A percentile compares a stretch with the other conserved stretches of the same genome.
Conservation (phyloP, 2,329 filamentous ascomycete genomes). For the Colletotrichum orbiculare region DNA sequence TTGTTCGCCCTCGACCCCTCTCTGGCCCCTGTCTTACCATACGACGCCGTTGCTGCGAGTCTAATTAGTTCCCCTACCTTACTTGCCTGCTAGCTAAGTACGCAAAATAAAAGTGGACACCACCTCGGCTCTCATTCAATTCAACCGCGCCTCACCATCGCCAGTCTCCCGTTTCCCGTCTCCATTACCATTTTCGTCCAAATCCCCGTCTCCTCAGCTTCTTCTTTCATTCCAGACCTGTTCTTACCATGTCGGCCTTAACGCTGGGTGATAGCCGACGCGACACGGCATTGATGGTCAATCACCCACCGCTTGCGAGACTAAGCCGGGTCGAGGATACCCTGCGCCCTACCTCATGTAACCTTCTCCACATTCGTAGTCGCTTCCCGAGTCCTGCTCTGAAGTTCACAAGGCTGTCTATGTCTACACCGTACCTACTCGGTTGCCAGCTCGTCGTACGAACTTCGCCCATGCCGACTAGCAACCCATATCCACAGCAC, state of each 20-base stretch:
- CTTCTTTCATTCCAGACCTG: neutral
- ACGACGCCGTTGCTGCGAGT: no score
- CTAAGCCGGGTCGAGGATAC: neutral
- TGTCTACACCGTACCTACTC: neutral
- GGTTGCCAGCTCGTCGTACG: slow-evolving; percentile 20
- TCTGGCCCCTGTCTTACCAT: no score
- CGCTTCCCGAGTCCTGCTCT: slow-evolving; percentile 15
- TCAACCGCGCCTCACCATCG: neutral
- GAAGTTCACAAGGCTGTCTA: neutral
- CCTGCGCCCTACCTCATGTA: neutral
- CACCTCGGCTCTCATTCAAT: no score
- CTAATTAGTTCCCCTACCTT: no score
- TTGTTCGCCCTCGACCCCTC: no score
- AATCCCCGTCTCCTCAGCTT: slow-evolving; percentile 2
- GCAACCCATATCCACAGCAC: slow-evolving; percentile 2
- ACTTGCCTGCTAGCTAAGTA: no score
- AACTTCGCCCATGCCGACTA: slow-evolving; percentile 16
- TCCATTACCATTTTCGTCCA: neutral
- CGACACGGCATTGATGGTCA: slow-evolving; percentile 34
- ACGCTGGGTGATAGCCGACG: slow-evolving; percentile 1
- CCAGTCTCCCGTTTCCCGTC: no score
- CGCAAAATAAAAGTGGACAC: neutral
- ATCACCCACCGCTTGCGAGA: slow-evolving; percentile 18
- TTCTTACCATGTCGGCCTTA: slow-evolving; percentile 7
- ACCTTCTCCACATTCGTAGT: slow-evolving; percentile 29